Conservation (phyloP, 2,329 filamentous ascomycete genomes). For the Coleophoma crateriformis region DNA sequence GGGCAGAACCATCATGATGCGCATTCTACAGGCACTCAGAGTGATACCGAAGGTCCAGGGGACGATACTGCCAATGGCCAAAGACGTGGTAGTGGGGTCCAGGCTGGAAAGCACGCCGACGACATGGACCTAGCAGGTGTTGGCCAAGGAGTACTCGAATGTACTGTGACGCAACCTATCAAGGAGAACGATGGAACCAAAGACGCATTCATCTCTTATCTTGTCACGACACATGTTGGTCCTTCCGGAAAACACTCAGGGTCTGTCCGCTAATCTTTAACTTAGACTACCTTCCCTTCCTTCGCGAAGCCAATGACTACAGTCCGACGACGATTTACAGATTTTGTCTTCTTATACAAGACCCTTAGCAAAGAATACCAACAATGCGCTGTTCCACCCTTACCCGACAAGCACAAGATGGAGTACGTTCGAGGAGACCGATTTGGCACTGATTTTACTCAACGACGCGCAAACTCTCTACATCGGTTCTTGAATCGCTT, state of each 20-base stretch:
- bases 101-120: conserved; percentile 28
- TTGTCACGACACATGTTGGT: conserved; percentile 81
- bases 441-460: conserved; percentile 89
- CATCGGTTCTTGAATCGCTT: conserved; percentile 86
- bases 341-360: conserved; percentile 96
- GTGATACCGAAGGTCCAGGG: conserved; percentile 25
- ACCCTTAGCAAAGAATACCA: conserved; percentile 82
- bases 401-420: conserved; percentile 99
- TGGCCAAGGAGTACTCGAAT: conserved; percentile 73
- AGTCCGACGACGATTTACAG: conserved; percentile 89
- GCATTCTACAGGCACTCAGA: conserved; percentile 33
- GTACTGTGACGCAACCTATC: conserved; percentile 73
- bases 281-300: conserved; percentile 84
- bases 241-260: background rate
- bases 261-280: conserved; percentile 8
- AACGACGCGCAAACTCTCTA: conserved; percentile 80
- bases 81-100: conserved; percentile 15
- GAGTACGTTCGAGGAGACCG: conserved; percentile 95
- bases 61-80: conserved; percentile 12
- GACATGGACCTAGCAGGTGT: conserved; percentile 52
- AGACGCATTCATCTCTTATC: conserved; percentile 92
- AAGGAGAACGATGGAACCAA: conserved; percentile 97
- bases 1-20: conserved; percentile 44
- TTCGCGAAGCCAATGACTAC: conserved; percentile 78
- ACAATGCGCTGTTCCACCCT: conserved; percentile 84